Evolutionary conservation across 352 stramenopile species (phyloP), one percentile per base, ranked within the genome.

Genomic region (Phytophthora nicotianae): DNA sequence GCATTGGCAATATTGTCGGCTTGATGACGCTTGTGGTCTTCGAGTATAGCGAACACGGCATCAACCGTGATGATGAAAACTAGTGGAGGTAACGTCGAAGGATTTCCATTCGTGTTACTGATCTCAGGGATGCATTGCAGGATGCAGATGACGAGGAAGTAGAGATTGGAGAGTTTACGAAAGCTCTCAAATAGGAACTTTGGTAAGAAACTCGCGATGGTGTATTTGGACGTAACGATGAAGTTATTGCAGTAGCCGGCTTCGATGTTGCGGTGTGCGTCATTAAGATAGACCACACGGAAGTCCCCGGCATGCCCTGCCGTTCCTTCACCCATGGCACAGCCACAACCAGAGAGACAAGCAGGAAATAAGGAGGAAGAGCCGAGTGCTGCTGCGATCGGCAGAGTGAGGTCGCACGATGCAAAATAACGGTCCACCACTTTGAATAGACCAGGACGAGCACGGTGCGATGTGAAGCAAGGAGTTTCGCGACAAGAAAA

Each of bases 141-240:
- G 24, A 89, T 90, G 24, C 86, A 95, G 59, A 98, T 91, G 49
- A 95, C 38, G 17, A 98, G 75, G 65, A 98, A 98, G 74, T 98
- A 98, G 41, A 96, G 66, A 37, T 98, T 98, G 26, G 92, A 93
- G 35, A 97, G 78, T 66, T 97, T 97, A 21, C 84, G 84, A 62
- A 95, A 95, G 29, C 79, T 90, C 70, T 97, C 91, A 43, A 95
- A 94, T 29, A 98, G 77, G 38, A 97, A 97, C 56, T 93, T 95
- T 35, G 90, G 90, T 47, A 97, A 29, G 61, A 98, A 97, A 57
- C 75, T 94, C 11, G 89, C 62, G 14, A 79, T 46, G 26, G 89
- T 95, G 79, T 98, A 98, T 77, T 97, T 98, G 65, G 77, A 95
- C 40, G 93, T 98, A 20, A 93, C 70, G 53, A 98, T 90, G 55